These are phyloP conservation scores for Coix lacrymajobi DNA, from an alignment of 176 grass and related monocot genomes.

Conservation along the genomic window DNA sequence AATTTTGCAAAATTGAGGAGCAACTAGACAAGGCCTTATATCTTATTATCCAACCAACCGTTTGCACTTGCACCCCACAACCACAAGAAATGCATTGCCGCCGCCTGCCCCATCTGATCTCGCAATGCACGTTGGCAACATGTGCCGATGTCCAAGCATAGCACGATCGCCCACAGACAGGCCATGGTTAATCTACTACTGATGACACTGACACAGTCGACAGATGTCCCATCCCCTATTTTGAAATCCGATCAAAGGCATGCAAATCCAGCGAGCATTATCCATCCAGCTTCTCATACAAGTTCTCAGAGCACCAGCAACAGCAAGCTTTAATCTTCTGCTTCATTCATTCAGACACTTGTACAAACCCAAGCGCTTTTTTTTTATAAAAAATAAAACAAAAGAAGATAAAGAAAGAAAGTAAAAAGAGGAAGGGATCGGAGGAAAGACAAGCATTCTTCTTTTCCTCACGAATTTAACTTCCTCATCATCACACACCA, in stretches of 20 bases:
- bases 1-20: too few species aligned
- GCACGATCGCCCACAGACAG: not conserved
- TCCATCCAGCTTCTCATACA: not conserved
- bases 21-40: too few species aligned
- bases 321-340: not conserved
- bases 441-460: not conserved
- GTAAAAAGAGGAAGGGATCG: not conserved
- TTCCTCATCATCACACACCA: not conserved
- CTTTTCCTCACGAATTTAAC: not conserved
- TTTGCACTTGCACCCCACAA: not conserved
- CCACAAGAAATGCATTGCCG: not conserved
- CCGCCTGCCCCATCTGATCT: not conserved
- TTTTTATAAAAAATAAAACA: not conserved
- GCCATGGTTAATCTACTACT: not conserved
- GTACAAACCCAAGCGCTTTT: not conserved
- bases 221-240: not conserved
- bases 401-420: not conserved
- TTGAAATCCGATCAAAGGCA: not conserved
- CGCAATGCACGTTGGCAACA: not conserved
- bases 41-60: too few species aligned
- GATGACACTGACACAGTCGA: not conserved
- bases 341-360: not conserved
- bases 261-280: not conserved
- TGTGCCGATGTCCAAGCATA: not conserved
- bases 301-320: not conserved